These are phyloP conservation scores for Mimosa bimucronata DNA, from an alignment of 306 rosid genomes.

Conservation along the genomic window DNA sequence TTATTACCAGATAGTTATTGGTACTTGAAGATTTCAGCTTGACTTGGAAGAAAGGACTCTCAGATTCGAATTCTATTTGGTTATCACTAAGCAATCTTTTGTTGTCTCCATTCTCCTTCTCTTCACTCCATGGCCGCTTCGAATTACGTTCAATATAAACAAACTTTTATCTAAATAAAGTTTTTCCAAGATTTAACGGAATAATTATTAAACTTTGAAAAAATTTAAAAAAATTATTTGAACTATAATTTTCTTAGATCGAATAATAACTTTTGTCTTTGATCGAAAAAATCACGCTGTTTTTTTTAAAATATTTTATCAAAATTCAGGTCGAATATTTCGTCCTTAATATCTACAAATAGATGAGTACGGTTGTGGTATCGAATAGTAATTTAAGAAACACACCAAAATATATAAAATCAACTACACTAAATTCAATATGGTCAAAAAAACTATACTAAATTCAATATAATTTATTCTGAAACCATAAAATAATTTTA, in stretches of 20 bases:
- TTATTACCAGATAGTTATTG: background rate
- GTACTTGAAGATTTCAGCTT: background rate
- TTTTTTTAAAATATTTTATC: no score
- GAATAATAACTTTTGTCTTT: background rate
- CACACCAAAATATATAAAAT: background rate
- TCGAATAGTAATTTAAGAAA: background rate
- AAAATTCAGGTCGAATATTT: background rate
- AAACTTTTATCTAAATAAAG: background rate
- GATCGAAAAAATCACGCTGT: background rate
- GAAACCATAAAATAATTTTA: background rate
- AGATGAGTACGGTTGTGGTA: no score
- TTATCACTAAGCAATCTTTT: background rate
- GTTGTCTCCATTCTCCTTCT: background rate
- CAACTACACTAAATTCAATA: background rate
- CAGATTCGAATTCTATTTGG: background rate
- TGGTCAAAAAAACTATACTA: background rate
- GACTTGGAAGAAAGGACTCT: slow-evolving; percentile 9
- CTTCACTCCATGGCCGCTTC: background rate
- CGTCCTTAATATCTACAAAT: background rate
- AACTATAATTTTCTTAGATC: background rate
- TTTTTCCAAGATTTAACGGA: background rate
- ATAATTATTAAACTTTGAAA: background rate
- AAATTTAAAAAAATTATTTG: no score
- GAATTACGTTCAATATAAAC: background rate
- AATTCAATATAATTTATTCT: no score